Conservation (phyloP, 345 rosid species). For the Psidium guajava region DNA sequence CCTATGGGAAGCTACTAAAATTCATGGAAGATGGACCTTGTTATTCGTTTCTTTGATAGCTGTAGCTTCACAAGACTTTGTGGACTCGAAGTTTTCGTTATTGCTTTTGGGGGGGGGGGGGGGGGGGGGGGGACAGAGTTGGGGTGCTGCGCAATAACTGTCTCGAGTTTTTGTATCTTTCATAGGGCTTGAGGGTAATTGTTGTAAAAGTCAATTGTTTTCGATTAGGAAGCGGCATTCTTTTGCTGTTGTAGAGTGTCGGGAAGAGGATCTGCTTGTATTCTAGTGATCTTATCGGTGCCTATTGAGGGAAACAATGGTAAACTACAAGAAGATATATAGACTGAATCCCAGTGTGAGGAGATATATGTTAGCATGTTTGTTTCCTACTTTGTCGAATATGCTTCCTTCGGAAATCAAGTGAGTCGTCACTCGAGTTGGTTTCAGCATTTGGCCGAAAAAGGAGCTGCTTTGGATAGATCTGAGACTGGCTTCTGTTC, state of each 20-base stretch:
- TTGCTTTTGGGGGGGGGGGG: not conserved
- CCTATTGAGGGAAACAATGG: not conserved
- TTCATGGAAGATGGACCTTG: not conserved
- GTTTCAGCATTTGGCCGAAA: not conserved
- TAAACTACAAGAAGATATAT: not conserved
- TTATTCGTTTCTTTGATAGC: not conserved
- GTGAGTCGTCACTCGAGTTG: not conserved
- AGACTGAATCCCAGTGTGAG: not conserved
- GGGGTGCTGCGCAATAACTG: not conserved
- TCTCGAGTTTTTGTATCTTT: not conserved
- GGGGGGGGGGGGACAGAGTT: not conserved
- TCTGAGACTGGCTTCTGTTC: not conserved
- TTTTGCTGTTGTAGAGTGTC: slow-evolving; percentile 1
- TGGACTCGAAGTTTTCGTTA: not conserved
- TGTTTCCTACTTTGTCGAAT: not conserved
- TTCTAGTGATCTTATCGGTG: not conserved
- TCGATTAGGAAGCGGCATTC: not conserved
- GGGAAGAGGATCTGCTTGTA: not conserved
- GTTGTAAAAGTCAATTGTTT: not conserved
- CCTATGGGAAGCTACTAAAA: slow-evolving; percentile 41
- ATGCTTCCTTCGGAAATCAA: not conserved
- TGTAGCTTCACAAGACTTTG: not conserved
- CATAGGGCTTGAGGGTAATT: not conserved
- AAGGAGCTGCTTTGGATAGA: not conserved
- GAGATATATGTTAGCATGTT: not conserved